A percentile compares a stretch with the other conserved stretches of the same genome.
Conservation (phyloP, 305 asterid genomes). For the Petunia hybrid region DNA sequence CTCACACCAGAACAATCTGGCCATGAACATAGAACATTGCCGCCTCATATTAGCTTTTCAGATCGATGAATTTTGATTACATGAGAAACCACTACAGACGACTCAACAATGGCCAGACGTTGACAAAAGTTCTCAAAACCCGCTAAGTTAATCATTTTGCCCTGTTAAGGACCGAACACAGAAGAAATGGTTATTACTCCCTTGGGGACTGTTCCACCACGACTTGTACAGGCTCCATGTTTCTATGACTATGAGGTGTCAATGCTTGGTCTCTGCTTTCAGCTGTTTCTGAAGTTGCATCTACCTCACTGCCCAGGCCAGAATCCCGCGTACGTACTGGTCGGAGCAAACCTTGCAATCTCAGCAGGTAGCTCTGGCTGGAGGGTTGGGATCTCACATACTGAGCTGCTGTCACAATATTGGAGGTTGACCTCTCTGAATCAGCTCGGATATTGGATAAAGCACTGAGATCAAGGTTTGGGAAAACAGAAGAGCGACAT, state of each 20-base stretch:
- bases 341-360: conserved; percentile 79
- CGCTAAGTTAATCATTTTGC: conserved; percentile 9
- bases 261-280: conserved; percentile 41
- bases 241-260: conserved; percentile 39
- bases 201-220: conserved; percentile 54
- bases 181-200: conserved; percentile 8
- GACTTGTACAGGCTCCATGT: conserved; percentile 49
- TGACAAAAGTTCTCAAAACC: neutral
- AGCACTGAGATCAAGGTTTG: conserved; percentile 91
- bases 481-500: conserved; percentile 96
- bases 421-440: conserved; percentile 58
- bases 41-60: neutral
- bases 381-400: conserved; percentile 77
- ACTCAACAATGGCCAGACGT: conserved; percentile 18
- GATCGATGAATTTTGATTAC: neutral
- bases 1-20: neutral
- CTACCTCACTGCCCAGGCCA: conserved; percentile 48
- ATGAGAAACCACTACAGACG: neutral
- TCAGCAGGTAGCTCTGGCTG: conserved; percentile 76
- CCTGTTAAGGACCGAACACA: neutral
- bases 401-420: conserved; percentile 56
- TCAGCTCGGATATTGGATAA: conserved; percentile 74
- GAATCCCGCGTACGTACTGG: conserved; percentile 59
- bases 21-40: neutral
- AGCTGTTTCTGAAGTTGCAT: conserved; percentile 41